Conservation (phyloP, 2,329 filamentous ascomycete species). For the Colletotrichum aenigma region DNA sequence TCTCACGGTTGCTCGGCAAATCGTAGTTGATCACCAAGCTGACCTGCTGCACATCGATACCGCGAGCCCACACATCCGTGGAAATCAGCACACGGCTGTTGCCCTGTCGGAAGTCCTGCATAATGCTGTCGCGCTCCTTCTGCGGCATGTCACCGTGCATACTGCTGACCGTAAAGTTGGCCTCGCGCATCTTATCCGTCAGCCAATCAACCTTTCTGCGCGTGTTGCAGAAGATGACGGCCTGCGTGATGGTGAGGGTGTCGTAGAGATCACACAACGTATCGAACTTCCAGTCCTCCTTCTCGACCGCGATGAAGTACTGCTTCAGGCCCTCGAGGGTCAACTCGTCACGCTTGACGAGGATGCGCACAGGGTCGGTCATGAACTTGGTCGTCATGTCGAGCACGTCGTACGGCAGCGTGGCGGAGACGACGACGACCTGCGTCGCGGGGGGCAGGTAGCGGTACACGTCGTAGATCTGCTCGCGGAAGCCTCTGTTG, state of each 20-base stretch:
- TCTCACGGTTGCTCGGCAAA: conserved; percentile 96
- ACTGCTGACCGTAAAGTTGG: conserved; percentile 96
- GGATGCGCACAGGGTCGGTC: conserved; percentile 94
- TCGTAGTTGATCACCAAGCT: conserved; percentile 99
- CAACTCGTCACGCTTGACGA: conserved; percentile 98
- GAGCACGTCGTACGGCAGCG: conserved; percentile 94
- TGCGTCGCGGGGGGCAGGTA: conserved; percentile 96
- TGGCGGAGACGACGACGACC: conserved; percentile 97
- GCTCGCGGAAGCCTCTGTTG: conserved; percentile 95
- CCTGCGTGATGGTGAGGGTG: conserved; percentile 96
- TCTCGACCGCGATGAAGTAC: conserved; percentile 99
- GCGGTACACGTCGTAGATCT: conserved; percentile 98
- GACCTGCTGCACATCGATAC: conserved; percentile 98
- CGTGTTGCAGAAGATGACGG: conserved; percentile 99
- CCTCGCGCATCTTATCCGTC: conserved; percentile 98
- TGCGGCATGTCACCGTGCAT: conserved; percentile 99
- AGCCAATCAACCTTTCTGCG: conserved; percentile 99
- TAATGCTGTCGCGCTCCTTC: conserved; percentile 97
- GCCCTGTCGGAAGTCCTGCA: conserved; percentile 98
- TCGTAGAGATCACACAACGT: conserved; percentile 99
- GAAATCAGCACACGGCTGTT: conserved; percentile 96
- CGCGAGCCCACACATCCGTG: conserved; percentile 96
- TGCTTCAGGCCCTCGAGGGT: conserved; percentile 97
- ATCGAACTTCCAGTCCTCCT: conserved; percentile 99
- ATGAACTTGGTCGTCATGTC: conserved; percentile 99